phyloP scores from a whole-genome alignment of 352 stramenopile species.

The Phytophthora hibernalis region DNA sequence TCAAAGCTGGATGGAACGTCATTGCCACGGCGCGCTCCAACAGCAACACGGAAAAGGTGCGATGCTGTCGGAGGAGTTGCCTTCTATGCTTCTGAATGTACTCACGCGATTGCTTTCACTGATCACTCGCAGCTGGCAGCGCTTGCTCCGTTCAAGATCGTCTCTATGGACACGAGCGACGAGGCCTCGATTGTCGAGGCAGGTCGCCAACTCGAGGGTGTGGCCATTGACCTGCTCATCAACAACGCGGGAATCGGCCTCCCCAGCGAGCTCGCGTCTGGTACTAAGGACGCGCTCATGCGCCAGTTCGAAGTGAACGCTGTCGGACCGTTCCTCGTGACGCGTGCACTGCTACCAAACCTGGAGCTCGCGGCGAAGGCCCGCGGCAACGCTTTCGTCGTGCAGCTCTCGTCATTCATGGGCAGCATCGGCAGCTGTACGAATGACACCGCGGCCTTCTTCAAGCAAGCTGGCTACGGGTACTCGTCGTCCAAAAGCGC shows the following conservation, averaged over 20 bases:
- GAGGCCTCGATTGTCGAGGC: slow-evolving; percentile 51
- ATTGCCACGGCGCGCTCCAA: slow-evolving; percentile 43
- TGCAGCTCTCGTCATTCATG: no score
- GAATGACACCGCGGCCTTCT: no score
- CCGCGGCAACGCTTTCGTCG: slow-evolving; percentile 24
- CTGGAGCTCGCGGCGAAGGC: slow-evolving; percentile 37
- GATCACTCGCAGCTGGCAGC: slow-evolving; percentile 39
- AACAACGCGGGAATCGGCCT: slow-evolving; percentile 68
- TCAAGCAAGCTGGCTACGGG: no score
- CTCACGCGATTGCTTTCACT: no score
- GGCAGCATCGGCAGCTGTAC: slow-evolving; percentile 48
- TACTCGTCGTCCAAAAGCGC: no score
- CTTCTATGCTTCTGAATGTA: not conserved
- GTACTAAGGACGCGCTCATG: slow-evolving; percentile 56
- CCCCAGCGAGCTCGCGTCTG: slow-evolving; percentile 29
- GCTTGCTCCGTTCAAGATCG: slow-evolving; percentile 46
- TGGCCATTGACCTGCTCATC: slow-evolving; percentile 61
- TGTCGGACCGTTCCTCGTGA: slow-evolving; percentile 60
- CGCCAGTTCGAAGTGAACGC: slow-evolving; percentile 68
- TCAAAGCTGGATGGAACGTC: slow-evolving; percentile 51
- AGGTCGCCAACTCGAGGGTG: slow-evolving; percentile 44
- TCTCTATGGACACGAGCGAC: slow-evolving; percentile 49
- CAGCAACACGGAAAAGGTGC: slow-evolving; percentile 41
- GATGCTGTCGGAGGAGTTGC: no score
- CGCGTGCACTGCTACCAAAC: slow-evolving; percentile 48